These are phyloP conservation scores for Mortierella sp. DNA, from an alignment of 371 early-diverging fungal species.

Conservation along the genomic window DNA sequence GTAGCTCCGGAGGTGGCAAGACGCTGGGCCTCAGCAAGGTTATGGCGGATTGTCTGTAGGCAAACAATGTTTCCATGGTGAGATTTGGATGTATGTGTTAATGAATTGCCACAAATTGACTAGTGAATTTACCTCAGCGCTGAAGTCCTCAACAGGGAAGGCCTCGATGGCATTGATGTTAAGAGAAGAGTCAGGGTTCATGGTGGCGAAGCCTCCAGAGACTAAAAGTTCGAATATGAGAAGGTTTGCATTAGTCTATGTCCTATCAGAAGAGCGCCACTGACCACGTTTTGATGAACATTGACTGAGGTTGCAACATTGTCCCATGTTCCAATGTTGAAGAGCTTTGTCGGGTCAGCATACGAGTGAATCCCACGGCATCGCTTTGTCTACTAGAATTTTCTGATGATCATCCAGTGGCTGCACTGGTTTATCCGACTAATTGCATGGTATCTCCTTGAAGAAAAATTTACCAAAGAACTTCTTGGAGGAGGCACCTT, in stretches of 20 bases:
- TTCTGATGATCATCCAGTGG: too few relatives aligned
- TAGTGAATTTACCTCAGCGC: conserved; percentile 69
- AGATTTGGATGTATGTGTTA: too few relatives aligned
- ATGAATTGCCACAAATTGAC: neutral
- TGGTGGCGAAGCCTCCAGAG: conserved; percentile 96
- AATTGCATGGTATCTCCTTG: neutral
- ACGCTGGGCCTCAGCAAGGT: conserved; percentile 89
- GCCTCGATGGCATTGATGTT: conserved; percentile 99
- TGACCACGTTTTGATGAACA: neutral
- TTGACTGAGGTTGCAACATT: neutral
- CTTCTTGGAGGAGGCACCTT: conserved; percentile 84
- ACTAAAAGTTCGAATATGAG: conserved; percentile 61
- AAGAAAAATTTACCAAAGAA: conserved; percentile 84
- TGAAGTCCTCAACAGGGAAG: conserved; percentile 89
- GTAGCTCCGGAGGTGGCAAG: conserved; percentile 70
- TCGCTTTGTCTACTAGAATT: neutral
- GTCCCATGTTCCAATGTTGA: conserved; percentile 4
- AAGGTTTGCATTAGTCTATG: neutral
- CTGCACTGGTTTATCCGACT: too few relatives aligned
- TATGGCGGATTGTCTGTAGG: conserved; percentile 77
- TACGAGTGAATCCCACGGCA: neutral
- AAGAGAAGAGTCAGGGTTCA: conserved; percentile 96
- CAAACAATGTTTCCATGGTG: neutral
- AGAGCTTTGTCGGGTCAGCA: neutral
- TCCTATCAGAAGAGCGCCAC: neutral